Evolutionary conservation across 2,329 filamentous ascomycete genomes (phyloP), one percentile per base, ranked within the genome.

Genomic region (Monosporascus sp.): DNA sequence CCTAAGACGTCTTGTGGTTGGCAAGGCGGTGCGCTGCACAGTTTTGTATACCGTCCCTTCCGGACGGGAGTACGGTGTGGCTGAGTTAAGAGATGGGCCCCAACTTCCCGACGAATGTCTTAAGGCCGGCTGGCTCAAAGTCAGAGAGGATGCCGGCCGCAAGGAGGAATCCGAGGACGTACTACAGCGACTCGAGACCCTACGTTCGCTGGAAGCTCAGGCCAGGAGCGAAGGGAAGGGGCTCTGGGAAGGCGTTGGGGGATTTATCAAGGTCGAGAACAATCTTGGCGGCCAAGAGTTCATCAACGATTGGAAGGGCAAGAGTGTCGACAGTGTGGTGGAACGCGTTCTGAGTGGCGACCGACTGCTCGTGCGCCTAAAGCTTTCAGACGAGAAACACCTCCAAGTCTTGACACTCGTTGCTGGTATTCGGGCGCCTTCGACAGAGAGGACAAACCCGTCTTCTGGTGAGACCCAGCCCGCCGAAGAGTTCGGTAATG

Each of bases 271-370:
- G 60, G 87, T 90, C 40, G 83, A 86, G 63, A 90, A 96, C 63
- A 92, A 97, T 66, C 75, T 96, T 36, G 82, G 86, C 54, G 85
- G 92, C 64, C 80, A 90, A 14, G 84, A 90, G 43, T 91, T 99
- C 67, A 78, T 92, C 48, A 87, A 91, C 46, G 77, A 90, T 62
- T 88, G 88, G 82, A 96, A 96, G 76, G 91, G 90, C 61, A 85
- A 92, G 74, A 83, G 85, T 7, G 79, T 99, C 19, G 88, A 96
- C 59, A 88, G 86, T 68, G 82, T 97, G 53, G 85, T 99, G 48
- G 94, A 99, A 78, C 86, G 90, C 64, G 90, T 99, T 45, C 80
- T 97, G 55, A 91, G 88, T 57, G 94, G 93, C 56, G 94, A 99
- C 73, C 88, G 94, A 56, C 78, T 97, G 62, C 87, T 97, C 56